Conservation (phyloP, 257 asterid species). For the Coffea canephora region DNA sequence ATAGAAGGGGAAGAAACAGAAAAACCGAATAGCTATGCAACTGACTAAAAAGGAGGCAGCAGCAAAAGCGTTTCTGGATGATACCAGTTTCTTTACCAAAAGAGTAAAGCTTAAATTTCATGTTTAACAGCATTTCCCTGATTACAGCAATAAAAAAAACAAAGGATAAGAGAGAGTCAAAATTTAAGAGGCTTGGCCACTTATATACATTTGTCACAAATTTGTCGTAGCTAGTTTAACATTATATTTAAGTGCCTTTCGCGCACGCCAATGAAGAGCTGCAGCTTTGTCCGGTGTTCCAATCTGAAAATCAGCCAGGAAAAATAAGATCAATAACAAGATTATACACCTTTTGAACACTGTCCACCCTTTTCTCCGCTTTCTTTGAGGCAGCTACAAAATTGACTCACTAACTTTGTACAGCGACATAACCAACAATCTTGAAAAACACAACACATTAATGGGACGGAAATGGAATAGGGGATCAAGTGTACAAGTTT, state of each 20-base stretch:
- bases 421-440: background rate
- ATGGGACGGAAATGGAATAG: background rate
- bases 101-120: background rate
- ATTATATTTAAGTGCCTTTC: slow-evolving; percentile 29
- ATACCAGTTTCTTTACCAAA: background rate
- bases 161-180: slow-evolving; percentile 29
- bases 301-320: slow-evolving; percentile 46
- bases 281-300: slow-evolving; percentile 91
- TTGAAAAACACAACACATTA: background rate
- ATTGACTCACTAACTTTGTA: background rate
- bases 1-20: too few relatives aligned
- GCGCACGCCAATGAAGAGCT: slow-evolving; percentile 90
- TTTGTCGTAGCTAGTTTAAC: slow-evolving; percentile 5
- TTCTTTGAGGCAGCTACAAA: background rate
- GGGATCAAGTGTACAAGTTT: slow-evolving; percentile 10
- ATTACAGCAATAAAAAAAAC: slow-evolving; percentile 17
- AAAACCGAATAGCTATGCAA: background rate
- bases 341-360: background rate
- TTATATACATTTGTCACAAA: slow-evolving; percentile 15
- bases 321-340: background rate
- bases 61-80: too few relatives aligned
- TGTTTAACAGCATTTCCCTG: background rate
- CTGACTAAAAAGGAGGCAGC: too few relatives aligned
- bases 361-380: background rate
- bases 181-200: slow-evolving; percentile 20